Conservation (phyloP, 2,329 filamentous ascomycete genomes). For the Diaporthe sp. region DNA sequence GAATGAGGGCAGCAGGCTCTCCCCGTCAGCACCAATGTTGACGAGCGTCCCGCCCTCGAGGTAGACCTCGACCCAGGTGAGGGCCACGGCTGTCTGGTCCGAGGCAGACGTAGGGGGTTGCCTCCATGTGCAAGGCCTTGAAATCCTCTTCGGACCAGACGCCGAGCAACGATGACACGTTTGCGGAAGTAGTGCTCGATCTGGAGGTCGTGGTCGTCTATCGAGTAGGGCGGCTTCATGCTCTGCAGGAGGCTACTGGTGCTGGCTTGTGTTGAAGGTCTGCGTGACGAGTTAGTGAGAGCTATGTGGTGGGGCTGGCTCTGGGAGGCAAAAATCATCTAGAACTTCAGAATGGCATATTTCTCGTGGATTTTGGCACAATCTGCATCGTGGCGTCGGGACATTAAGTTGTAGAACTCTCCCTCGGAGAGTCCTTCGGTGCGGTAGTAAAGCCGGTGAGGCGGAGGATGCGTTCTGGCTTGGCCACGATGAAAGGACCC, state of each 20-base stretch:
- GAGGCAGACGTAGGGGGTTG: not conserved
- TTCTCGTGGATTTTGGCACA: slow-evolving; percentile 1
- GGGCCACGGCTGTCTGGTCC: not conserved
- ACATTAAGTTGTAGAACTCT: slow-evolving; percentile 7
- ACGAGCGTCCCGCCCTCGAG: slow-evolving; percentile 2
- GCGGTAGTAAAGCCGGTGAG: not conserved
- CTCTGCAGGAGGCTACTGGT: not conserved
- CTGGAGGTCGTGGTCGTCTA: slow-evolving; percentile 17
- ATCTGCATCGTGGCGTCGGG: slow-evolving; percentile 1
- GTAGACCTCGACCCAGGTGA: not conserved
- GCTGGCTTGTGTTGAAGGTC: slow-evolving; percentile 14
- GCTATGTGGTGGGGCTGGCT: not conserved
- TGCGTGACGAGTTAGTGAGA: not conserved
- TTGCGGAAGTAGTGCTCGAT: not conserved
- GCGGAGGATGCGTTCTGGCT: slow-evolving; percentile 8
- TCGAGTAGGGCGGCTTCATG: slow-evolving; percentile 1
- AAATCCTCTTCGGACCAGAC: not conserved
- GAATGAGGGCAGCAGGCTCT: slow-evolving; percentile 20
- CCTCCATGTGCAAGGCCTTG: not conserved
- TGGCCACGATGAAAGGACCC: slow-evolving; percentile 43
- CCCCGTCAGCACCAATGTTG: not conserved
- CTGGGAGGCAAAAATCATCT: not conserved
- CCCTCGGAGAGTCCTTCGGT: not conserved
- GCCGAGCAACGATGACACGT: not conserved
- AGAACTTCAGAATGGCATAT: not conserved